A percentile compares a stretch with the other conserved stretches of the same genome.
phyloP scores from a whole-genome alignment of 305 asterid genomes.

The Euphrasia arctica region DNA sequence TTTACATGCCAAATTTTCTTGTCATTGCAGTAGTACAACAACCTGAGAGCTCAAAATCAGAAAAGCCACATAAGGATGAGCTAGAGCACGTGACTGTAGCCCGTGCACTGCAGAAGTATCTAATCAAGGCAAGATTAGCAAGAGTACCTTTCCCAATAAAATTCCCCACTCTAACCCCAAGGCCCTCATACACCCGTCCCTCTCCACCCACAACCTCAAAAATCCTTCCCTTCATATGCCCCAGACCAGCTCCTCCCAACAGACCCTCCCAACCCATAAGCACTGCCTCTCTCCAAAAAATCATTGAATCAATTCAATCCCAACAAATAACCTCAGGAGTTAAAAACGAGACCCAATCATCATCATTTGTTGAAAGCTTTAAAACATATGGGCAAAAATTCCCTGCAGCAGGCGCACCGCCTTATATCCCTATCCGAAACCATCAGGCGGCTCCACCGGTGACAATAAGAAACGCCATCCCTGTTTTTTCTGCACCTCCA shows the following conservation, averaged over 20 bases:
- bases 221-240: conserved; percentile 82
- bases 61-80: conserved; percentile 63
- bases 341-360: conserved; percentile 24
- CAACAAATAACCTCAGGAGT: conserved; percentile 19
- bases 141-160: conserved; percentile 67
- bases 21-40: conserved; percentile 67
- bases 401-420: conserved; percentile 88
- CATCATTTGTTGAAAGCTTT: conserved; percentile 27
- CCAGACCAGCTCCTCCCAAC: conserved; percentile 50
- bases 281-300: conserved; percentile 34
- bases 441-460: conserved; percentile 77
- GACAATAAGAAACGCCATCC: conserved; percentile 70
- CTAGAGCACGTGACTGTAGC: conserved; percentile 94
- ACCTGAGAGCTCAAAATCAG: conserved; percentile 47
- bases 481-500: conserved; percentile 87
- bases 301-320: conserved; percentile 32
- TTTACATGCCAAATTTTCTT: conserved; percentile 24
- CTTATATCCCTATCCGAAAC: conserved; percentile 82
- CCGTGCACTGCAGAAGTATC: conserved; percentile 80
- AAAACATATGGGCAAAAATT: conserved; percentile 50
- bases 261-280: conserved; percentile 34
- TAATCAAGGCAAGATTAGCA: conserved; percentile 59
- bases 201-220: conserved; percentile 63
- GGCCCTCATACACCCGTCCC: conserved; percentile 48
- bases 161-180: conserved; percentile 57